These are phyloP conservation scores for Cordyceps fumosorosea DNA, from an alignment of 2,329 filamentous ascomycete species.

Conservation along the genomic window DNA sequence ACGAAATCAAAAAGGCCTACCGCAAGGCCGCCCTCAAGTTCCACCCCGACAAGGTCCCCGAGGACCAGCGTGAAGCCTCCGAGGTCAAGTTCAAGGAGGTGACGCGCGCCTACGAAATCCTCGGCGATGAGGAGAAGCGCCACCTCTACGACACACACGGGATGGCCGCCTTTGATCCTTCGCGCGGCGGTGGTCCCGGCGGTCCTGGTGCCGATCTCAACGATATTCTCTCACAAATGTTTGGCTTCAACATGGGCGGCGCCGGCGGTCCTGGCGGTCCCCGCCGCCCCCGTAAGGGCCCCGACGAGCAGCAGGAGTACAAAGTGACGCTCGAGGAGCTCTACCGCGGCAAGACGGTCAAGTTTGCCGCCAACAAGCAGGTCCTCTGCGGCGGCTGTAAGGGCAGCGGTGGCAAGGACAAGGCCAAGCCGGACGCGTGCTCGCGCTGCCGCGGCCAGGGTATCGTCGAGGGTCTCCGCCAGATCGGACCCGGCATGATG, in stretches of 20 bases:
- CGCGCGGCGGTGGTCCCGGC: conserved; percentile 58
- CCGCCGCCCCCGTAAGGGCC: conserved; percentile 61
- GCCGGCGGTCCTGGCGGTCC: conserved; percentile 44
- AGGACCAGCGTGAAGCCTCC: conserved; percentile 74
- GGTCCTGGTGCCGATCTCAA: conserved; percentile 77
- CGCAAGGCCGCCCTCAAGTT: conserved; percentile 85
- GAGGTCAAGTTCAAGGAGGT: conserved; percentile 90
- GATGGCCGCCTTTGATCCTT: conserved; percentile 90
- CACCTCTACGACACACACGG: conserved; percentile 88
- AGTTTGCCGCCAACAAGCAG: conserved; percentile 93
- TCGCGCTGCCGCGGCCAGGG: conserved; percentile 79
- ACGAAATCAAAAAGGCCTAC: conserved; percentile 92
- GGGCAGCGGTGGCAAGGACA: conserved; percentile 84
- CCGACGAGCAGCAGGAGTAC: conserved; percentile 84
- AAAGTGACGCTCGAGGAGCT: conserved; percentile 88
- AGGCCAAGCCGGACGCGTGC: conserved; percentile 77
- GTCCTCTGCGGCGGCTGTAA: conserved; percentile 83
- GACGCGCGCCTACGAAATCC: conserved; percentile 94
- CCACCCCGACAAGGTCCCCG: conserved; percentile 93
- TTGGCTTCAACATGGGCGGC: conserved; percentile 65
- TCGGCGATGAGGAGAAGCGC: conserved; percentile 90
- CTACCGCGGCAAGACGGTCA: conserved; percentile 97
- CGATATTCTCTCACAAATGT: conserved; percentile 91
- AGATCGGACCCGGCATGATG: conserved; percentile 80
- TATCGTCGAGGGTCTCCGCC: conserved; percentile 67